These are phyloP conservation scores for Epichloe coenophiala DNA, from an alignment of 2,329 filamentous ascomycete species.

Conservation along the genomic window DNA sequence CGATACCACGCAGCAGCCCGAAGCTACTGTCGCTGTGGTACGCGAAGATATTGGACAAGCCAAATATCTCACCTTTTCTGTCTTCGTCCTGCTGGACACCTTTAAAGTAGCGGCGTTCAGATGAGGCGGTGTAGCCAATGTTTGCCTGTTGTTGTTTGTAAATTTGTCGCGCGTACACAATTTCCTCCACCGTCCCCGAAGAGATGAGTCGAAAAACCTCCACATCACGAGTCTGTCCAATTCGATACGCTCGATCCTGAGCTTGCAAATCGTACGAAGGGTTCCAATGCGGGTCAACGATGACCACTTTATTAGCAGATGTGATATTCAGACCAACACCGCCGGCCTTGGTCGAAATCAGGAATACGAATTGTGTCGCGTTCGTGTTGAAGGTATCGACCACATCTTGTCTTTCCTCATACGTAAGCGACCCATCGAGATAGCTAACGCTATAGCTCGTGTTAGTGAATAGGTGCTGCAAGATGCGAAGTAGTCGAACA, in stretches of 20 bases:
- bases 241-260: constrained; percentile 90
- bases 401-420: constrained; percentile 66
- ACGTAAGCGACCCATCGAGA: constrained; percentile 70
- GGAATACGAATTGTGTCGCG: constrained; percentile 77
- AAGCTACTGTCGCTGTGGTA: constrained; percentile 66
- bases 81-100: constrained; percentile 75
- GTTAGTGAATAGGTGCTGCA: constrained; percentile 73
- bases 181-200: constrained; percentile 88
- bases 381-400: constrained; percentile 91
- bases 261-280: constrained; percentile 89
- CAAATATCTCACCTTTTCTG: constrained; percentile 89
- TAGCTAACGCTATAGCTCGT: constrained; percentile 88
- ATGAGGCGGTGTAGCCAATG: constrained; percentile 87
- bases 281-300: constrained; percentile 97
- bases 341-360: constrained; percentile 88
- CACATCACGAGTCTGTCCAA: constrained; percentile 83
- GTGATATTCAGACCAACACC: constrained; percentile 94
- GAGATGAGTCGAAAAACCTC: constrained; percentile 90
- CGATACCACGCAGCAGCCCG: constrained; percentile 79
- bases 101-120: constrained; percentile 87
- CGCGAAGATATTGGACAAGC: constrained; percentile 71
- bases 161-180: constrained; percentile 91
- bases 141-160: constrained; percentile 99
- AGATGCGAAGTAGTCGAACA: constrained; percentile 69
- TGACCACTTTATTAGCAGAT: constrained; percentile 93